These are phyloP conservation scores for Epicoccum sorghinum DNA, from an alignment of 2,329 filamentous ascomycete genomes.

Conservation along the genomic window DNA sequence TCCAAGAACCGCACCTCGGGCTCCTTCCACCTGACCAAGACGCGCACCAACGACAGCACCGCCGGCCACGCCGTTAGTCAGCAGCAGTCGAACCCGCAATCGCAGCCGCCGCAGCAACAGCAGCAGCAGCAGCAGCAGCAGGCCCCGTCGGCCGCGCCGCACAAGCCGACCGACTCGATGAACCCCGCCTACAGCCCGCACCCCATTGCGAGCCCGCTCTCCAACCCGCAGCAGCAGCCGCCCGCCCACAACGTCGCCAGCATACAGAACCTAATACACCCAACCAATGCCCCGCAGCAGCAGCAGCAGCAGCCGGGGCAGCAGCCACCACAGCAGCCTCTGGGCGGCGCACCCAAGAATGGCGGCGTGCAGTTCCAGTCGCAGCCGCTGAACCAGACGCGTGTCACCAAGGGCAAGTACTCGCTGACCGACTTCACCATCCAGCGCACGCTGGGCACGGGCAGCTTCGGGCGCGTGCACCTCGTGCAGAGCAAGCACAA, in stretches of 20 bases:
- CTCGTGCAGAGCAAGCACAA: conserved; percentile 98
- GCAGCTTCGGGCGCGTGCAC: conserved; percentile 95
- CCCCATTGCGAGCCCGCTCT: conserved; percentile 39
- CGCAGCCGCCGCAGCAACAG: neutral
- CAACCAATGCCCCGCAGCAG: conserved; percentile 41
- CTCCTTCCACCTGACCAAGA: conserved; percentile 38
- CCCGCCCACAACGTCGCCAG: conserved; percentile 73
- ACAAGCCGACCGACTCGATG: conserved; percentile 50
- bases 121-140: conserved; percentile 1
- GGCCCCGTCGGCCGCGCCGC: conserved; percentile 26
- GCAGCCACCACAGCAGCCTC: neutral
- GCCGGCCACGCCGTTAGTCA: conserved; percentile 20
- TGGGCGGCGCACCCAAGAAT: conserved; percentile 60
- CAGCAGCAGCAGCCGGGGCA: neutral
- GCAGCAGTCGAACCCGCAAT: neutral
- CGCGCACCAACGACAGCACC: conserved; percentile 38
- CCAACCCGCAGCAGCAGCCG: conserved; percentile 36
- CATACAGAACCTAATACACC: conserved; percentile 84
- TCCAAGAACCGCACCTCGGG: conserved; percentile 42
- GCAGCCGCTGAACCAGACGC: conserved; percentile 48
- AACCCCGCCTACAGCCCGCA: conserved; percentile 44
- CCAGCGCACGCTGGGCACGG: conserved; percentile 89
- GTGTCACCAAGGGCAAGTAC: conserved; percentile 96
- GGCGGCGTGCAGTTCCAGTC: conserved; percentile 51
- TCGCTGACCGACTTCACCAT: conserved; percentile 89